phyloP scores from a whole-genome alignment of 495 filamentous ascomycete genomes.

The Penicillium riverlandense region DNA sequence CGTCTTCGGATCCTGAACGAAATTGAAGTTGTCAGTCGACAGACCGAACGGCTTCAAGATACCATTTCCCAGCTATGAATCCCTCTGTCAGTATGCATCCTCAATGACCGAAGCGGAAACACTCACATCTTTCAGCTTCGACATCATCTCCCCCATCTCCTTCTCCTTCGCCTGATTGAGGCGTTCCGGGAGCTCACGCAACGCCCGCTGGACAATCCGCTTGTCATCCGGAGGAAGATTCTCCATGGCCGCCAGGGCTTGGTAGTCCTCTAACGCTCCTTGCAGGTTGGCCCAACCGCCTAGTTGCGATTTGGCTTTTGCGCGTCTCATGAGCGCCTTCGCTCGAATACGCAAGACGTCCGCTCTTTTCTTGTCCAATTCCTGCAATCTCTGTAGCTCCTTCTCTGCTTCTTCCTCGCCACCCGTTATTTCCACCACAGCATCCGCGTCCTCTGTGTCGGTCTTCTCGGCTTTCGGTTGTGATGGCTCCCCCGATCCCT shows the following conservation, averaged over 20 bases:
- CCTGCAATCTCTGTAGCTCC: conserved; percentile 44
- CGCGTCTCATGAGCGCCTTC: conserved; percentile 82
- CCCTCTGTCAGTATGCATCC: not conserved
- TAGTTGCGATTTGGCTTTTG: conserved; percentile 61
- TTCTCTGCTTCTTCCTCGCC: conserved; percentile 56
- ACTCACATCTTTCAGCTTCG: conserved; percentile 80
- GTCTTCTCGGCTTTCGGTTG: conserved; percentile 9
- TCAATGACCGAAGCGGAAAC: not conserved
- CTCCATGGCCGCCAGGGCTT: conserved; percentile 45
- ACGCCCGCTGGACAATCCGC: conserved; percentile 56
- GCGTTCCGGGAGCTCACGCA: conserved; percentile 54
- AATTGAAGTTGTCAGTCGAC: conserved; percentile 87
- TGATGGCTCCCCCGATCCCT: conserved; percentile 6
- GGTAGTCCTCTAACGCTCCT: conserved; percentile 74
- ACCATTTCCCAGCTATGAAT: conserved; percentile 69
- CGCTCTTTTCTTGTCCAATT: conserved; percentile 41
- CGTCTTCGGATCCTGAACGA: conserved; percentile 80
- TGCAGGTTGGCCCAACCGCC: conserved; percentile 76
- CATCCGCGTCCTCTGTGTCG: conserved; percentile 13
- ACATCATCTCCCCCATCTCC: conserved; percentile 95
- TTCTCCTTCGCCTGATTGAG: conserved; percentile 71
- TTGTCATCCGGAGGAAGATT: conserved; percentile 57
- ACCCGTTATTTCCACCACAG: conserved; percentile 44
- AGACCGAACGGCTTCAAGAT: conserved; percentile 89
- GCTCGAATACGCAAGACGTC: conserved; percentile 72